Evolutionary conservation across 2,329 filamentous ascomycete species (phyloP).

Genomic region (Epichloe festucae): DNA sequence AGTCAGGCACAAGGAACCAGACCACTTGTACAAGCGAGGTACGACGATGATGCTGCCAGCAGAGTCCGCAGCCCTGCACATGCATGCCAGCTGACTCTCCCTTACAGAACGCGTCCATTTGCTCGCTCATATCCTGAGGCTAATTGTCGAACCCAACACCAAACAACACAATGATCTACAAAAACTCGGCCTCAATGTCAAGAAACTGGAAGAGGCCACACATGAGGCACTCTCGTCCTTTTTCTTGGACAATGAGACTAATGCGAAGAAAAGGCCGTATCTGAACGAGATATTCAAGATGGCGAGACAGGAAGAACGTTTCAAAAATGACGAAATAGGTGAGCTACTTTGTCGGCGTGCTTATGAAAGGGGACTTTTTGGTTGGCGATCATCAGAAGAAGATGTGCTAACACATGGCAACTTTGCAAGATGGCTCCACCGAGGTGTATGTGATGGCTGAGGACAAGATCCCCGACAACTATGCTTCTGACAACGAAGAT

Average conservation of each 20-base stretch:
- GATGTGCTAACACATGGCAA: constrained; percentile 4
- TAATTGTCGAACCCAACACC: constrained; percentile 38
- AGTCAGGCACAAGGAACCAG: constrained; percentile 59
- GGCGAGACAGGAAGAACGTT: constrained; percentile 43
- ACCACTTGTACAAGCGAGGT: constrained; percentile 59
- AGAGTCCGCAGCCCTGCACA: neutral
- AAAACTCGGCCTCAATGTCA: constrained; percentile 39
- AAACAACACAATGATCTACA: constrained; percentile 38
- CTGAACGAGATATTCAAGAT: constrained; percentile 50
- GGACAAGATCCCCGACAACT: constrained; percentile 36
- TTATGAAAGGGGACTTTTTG: neutral
- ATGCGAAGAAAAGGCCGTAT: constrained; percentile 40
- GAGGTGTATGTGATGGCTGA: constrained; percentile 38
- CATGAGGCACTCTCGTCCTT: constrained; percentile 44
- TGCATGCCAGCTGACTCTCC: neutral
- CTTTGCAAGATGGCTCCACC: constrained; percentile 30
- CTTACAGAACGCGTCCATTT: constrained; percentile 43
- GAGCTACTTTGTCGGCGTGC: constrained; percentile 9
- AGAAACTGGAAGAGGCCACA: constrained; percentile 45
- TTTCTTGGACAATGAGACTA: constrained; percentile 44
- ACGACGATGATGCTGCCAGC: constrained; percentile 10
- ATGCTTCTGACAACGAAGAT: constrained; percentile 34
- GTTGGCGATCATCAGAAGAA: neutral
- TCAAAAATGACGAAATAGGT: constrained; percentile 45
- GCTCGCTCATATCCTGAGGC: constrained; percentile 45